Percentiles rank a stretch among this genome's conserved stretches.
Conservation (phyloP, 176 grass and related monocot genomes). For the Thinopyrum elongatum region DNA sequence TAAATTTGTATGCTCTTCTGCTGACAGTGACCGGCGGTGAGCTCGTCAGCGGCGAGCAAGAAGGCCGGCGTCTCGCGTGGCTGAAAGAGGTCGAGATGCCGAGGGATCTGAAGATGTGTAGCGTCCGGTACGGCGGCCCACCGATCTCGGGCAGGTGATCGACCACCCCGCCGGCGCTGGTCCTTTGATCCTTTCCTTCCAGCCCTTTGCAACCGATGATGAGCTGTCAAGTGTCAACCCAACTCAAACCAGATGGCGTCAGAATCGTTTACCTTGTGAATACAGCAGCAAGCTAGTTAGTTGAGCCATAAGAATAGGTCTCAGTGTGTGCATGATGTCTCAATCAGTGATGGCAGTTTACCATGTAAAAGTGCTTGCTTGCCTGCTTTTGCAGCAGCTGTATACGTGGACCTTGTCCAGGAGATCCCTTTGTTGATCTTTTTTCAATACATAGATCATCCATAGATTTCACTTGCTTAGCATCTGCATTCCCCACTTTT, state of each 20-base stretch:
- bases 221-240: background rate
- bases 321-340: background rate
- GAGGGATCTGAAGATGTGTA: constrained; percentile 58
- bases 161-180: too few relatives aligned
- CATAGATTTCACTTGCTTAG: background rate
- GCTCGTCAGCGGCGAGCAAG: background rate
- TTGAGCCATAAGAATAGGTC: constrained; percentile 8
- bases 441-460: background rate
- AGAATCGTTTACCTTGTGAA: constrained; percentile 28
- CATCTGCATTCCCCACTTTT: background rate
- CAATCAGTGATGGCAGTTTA: background rate
- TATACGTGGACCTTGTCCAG: background rate
- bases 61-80: constrained; percentile 49
- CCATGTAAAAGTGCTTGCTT: background rate
- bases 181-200: background rate
- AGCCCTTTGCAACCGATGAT: background rate
- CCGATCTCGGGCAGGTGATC: constrained; percentile 50
- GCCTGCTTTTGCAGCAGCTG: background rate
- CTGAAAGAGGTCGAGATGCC: constrained; percentile 68
- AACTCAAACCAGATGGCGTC: constrained; percentile 2
- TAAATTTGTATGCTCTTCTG: background rate
- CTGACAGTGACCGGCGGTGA: background rate
- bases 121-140: constrained; percentile 62
- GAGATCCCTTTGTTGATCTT: background rate
- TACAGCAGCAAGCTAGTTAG: constrained; percentile 10